Percentiles rank a stretch among this genome's conserved stretches.
phyloP scores from a whole-genome alignment of 2,329 filamentous ascomycete genomes.

The Botrytis aclada region DNA sequence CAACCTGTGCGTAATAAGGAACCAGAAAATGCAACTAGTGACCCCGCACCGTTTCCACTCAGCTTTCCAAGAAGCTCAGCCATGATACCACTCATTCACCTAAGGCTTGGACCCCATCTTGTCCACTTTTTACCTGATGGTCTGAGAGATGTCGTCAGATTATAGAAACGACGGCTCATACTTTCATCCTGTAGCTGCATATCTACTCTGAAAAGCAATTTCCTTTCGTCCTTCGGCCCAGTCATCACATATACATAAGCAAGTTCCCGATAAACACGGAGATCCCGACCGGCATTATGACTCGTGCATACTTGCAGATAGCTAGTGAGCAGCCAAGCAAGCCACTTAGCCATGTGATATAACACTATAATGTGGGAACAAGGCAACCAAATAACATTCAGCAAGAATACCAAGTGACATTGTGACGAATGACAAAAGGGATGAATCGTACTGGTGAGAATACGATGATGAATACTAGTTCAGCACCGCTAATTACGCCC shows the following conservation, averaged over 20 bases:
- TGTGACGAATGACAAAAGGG: background rate
- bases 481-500: background rate
- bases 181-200: background rate
- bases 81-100: background rate
- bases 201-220: background rate
- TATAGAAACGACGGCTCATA: background rate
- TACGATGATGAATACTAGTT: background rate
- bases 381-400: background rate
- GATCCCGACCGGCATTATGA: background rate
- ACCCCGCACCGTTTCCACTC: background rate
- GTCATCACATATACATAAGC: background rate
- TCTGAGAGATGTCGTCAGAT: background rate
- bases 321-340: background rate
- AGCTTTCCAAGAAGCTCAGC: background rate
- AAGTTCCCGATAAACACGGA: background rate
- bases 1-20: background rate
- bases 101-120: background rate
- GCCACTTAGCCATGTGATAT: background rate
- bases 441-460: background rate
- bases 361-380: background rate
- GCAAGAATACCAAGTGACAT: background rate
- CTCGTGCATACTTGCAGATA: background rate
- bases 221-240: background rate
- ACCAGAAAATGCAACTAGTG: background rate
- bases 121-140: no score